phyloP scores from a whole-genome alignment of 2,329 filamentous ascomycete genomes.

The Xylogone sp. region DNA sequence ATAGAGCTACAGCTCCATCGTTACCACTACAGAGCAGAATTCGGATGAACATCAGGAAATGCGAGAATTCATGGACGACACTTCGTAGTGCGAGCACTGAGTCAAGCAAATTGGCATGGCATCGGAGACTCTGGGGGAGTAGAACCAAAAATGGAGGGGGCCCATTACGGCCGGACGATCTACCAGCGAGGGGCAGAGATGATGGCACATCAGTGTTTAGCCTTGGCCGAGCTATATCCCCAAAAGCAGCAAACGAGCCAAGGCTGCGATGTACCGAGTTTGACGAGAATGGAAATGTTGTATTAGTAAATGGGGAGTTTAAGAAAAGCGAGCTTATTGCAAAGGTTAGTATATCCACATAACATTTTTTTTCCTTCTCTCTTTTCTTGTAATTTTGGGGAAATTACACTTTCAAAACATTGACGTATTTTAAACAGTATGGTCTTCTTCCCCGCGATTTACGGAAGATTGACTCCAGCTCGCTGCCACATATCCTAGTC shows the following conservation, averaged over 20 bases:
- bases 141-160: conserved; percentile 15
- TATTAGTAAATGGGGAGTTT: conserved; percentile 90
- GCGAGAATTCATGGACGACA: conserved; percentile 6
- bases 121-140: conserved; percentile 18
- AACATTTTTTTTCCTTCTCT: conserved; percentile 9
- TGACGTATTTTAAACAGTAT: conserved; percentile 53
- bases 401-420: conserved; percentile 5
- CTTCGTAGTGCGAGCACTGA: conserved; percentile 16
- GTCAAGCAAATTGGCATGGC: conserved; percentile 15
- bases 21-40: not conserved
- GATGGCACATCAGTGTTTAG: conserved; percentile 63
- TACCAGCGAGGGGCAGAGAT: conserved; percentile 49
- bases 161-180: conserved; percentile 52
- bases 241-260: conserved; percentile 78
- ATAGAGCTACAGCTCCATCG: not conserved
- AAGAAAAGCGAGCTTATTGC: conserved; percentile 97
- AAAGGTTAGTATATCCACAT: conserved; percentile 54
- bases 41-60: conserved; percentile 3
- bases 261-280: conserved; percentile 92
- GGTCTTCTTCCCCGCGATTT: conserved; percentile 90
- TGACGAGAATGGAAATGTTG: conserved; percentile 87
- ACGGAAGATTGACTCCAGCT: conserved; percentile 95
- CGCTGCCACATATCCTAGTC: conserved; percentile 91
- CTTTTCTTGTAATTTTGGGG: too few relatives aligned
- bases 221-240: conserved; percentile 64